A percentile compares a stretch with the other conserved stretches of the same genome.
phyloP scores from a whole-genome alignment of 2,329 filamentous ascomycete species.

The Apiospora hydei region DNA sequence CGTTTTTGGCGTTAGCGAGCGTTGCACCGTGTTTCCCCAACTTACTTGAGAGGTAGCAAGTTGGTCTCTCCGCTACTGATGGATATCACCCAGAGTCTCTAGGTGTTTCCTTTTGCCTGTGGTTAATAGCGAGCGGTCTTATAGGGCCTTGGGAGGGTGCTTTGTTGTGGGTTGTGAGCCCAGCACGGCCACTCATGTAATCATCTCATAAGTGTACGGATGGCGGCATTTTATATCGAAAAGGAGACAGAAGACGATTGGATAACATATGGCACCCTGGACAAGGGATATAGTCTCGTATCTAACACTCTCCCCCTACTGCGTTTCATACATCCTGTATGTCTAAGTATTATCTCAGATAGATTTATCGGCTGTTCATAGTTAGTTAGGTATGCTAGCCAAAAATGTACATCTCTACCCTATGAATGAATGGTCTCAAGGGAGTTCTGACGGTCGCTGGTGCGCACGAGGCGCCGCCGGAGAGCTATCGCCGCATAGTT shows the following conservation, averaged over 20 bases:
- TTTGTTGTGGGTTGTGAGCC: neutral
- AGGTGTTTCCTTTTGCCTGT: neutral
- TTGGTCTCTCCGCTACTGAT: neutral
- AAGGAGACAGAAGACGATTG: neutral
- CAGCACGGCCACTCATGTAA: neutral
- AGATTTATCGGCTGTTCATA: neutral
- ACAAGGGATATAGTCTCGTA: neutral
- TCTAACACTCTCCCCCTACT: neutral
- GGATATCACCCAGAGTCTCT: neutral
- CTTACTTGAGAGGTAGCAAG: slow-evolving; percentile 2
- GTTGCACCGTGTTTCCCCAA: neutral
- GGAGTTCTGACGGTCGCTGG: neutral
- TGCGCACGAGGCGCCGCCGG: neutral
- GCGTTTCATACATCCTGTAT: neutral
- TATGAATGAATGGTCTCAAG: neutral
- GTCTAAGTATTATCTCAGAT: neutral
- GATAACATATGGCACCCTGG: neutral
- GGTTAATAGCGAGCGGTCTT: neutral
- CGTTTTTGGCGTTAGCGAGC: slow-evolving; percentile 20
- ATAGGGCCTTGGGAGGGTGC: neutral
- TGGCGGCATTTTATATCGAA: neutral
- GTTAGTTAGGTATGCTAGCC: neutral
- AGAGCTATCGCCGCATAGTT: neutral
- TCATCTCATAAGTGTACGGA: neutral
- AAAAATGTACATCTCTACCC: slow-evolving; percentile 1